Base-by-base conservation (phyloP, 192 early-diverging fungal species). In the Powellomyces hirtus region DNA sequence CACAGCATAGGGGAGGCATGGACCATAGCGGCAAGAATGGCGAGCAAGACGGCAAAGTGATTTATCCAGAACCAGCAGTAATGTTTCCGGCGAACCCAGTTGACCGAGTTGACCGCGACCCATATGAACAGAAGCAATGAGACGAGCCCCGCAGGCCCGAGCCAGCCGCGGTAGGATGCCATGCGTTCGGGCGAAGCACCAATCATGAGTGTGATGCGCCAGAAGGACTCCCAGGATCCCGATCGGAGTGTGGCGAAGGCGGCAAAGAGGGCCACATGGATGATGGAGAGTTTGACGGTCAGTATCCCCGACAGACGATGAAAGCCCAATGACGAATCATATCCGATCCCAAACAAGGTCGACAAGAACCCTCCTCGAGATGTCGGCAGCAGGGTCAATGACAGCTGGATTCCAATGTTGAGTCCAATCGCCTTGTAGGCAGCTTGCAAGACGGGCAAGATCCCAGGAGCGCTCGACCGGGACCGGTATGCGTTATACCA, bases 1-100 rank as follows among this genome's bases (percentile, higher is more conserved):
- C 45, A 59, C 14, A 70, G 13, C 35, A 70, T 59, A 26, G 68
- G 68, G 2, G 68, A 70, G 10, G 68, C 68, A 24, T 70, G 68
- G 22, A 70, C 42, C 29, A 70, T 35, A 18, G 68, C 18, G 5
- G 35, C 18, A 1, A 70, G n/a, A 37, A 70, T 70, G 31, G 68
- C 68, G 1, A n/a, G 27, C 11, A 70, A 26, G 24, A 70, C 58
- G 11, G 59, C 58, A 35, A 63, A 63, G 45, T 70, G 68, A 27
- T 61, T 62, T 40, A 70, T 24, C 37, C 30, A 52, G 59, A 70
- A 70, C 58, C 58, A 70, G 34, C 34, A 35, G 59, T 36, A 70
- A 13, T 20, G 20, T 46, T 45, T 20, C 27, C 68, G 68, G 1
- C 68, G 56, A 24, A 62, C 31, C 1, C 22, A n/a, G 6, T 42